A percentile compares a stretch with the other conserved stretches of the same genome.
Evolutionary conservation across 1,139 yeast genomes (phyloP).

Genomic region (Candida tetrigidarum): DNA sequence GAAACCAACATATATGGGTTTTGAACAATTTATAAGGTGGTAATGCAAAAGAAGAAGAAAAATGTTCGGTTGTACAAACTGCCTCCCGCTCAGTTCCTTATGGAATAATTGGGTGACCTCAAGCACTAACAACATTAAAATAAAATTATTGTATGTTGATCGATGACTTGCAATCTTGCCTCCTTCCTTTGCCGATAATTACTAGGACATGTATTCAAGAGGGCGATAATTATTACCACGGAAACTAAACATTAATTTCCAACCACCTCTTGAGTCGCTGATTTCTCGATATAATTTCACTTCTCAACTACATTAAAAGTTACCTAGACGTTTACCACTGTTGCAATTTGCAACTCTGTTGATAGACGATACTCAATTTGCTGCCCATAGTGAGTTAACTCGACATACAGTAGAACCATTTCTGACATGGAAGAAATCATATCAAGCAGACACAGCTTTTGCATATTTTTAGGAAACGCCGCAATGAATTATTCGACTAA

Average conservation of each 20-base stretch:
- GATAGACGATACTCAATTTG: conserved; percentile 49
- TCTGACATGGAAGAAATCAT: conserved; percentile 70
- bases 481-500: conserved; percentile 46
- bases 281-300: conserved; percentile 13
- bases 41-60: no score
- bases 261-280: conserved; percentile 12
- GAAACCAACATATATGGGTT: no score
- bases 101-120: background rate
- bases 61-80: no score
- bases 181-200: background rate
- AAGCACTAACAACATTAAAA: no score
- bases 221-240: background rate
- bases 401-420: conserved; percentile 57
- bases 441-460: conserved; percentile 59
- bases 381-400: conserved; percentile 53
- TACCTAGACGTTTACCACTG: conserved; percentile 38
- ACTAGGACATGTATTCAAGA: background rate
- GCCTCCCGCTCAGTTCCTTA: no score
- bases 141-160: background rate
- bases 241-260: background rate
- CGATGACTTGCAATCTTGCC: background rate
- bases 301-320: conserved; percentile 29
- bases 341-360: conserved; percentile 37
- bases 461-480: conserved; percentile 26
- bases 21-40: no score